Evolutionary conservation across 331 rosid species (phyloP), one percentile per base, ranked within the genome.

Genomic region (Arachis monticola): DNA sequence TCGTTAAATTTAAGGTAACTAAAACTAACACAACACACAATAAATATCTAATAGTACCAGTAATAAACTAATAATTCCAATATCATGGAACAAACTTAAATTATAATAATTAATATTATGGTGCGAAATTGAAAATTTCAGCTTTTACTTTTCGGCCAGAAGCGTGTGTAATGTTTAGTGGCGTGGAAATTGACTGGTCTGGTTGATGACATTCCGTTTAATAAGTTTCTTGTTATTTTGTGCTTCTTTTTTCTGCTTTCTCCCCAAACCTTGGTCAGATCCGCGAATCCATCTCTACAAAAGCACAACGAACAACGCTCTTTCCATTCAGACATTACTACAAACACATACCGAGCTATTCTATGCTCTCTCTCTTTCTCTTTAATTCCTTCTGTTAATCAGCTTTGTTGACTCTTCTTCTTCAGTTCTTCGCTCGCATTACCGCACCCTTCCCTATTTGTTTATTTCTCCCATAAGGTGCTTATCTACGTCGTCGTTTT

Each of bases 131-230:
- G 48, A 72, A 72, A 38, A 11, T 65, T 70, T 46, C 5, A 30
- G 55, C 48, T 47, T 58, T 51, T 52, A 9, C 42, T n/a, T 51
- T 52, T 48, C 42, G 10, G 58, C 46, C 35, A 60, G 4, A 35
- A 5, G 0, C 31, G 62, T 10, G 45, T 8, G 13, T 7, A 35
- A 68, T 27, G 69, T 66, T 50, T 5, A 56, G 31, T 62, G 40
- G 75, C 48, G 67, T 12, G 8, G 60, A 74, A 68, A 67, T 83
- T 61, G 87, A 83, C 75, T 67, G 10, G 32, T 77, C 60, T 35
- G 59, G 57, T 80, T 68, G 40, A 46, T 69, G 76, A 77, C 76
- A 69, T 77, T 77, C 64, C 78, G 72, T 80, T 77, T 77, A 77
- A 82, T 60, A 7, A 46, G 72, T 57, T 62, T 30, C 47, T 50